Base-by-base conservation (phyloP, 2,329 filamentous ascomycete species). In the Xenoacremonium recifei region DNA sequence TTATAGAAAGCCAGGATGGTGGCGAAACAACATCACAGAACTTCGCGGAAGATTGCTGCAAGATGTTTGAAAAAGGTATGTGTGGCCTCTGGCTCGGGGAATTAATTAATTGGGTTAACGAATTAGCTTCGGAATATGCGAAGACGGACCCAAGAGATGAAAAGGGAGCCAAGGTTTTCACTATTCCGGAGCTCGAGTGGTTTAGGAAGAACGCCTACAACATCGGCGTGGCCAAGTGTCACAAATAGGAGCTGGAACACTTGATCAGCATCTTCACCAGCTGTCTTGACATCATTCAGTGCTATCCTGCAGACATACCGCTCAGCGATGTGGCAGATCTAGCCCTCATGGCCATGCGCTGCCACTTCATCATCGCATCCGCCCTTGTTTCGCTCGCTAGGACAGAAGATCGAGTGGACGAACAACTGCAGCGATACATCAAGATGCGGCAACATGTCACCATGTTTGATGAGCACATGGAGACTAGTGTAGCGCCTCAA, bases 141-240 rank as follows among this genome's bases (percentile, higher is more conserved):
- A 43, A 67, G 21, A 50, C 64, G 44, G 63, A 60, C 15, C 66
- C 57, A 3, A 68, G 58, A 38, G 68, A 68, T 49, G 60, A 54
- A 30, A 54, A 67, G 15, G 70, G 68, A 7, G 62, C 65, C 21
- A 77, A 65, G 47, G 43, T 74, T 1, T 89, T 90, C 57, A 78
- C 75, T 1, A 44, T 74, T 1, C 61, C 72, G 3, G 89, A 96
- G 54, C 70, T 95, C 4, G 77, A 91, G 51, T 95, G 89, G 89
- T 91, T 95, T 60, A 85, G 84, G 27, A 84, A 84, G 48, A 92
- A 87, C 49, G 77, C 85, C 2, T 95, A 95, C 68, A 95, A 93
- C 51, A 62, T 90, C 6, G 84, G 82, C 0, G 64, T 92, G 4
- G 80, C 82, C 46, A 72, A 84, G 50, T 71, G 73, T 2, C 69